Evolutionary conservation across 2,329 filamentous ascomycete species (phyloP), one percentile per base, ranked within the genome.

Genomic region (Chaetoscypha palmicola): DNA sequence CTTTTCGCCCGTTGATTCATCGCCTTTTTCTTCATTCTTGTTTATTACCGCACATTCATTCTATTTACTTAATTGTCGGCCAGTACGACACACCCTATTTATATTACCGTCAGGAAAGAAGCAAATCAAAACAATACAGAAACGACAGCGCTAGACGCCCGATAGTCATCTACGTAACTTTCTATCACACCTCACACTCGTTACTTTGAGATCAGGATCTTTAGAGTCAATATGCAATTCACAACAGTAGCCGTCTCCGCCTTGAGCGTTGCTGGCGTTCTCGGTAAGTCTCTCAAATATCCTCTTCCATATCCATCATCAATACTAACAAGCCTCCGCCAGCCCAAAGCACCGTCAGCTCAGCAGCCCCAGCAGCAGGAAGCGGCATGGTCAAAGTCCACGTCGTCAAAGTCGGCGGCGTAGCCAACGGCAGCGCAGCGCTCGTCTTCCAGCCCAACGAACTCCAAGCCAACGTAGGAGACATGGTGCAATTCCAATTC

Each of bases 401-500:
- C 56, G 76, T 82, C 46, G 77, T 88, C 43, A 74, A 76, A 50
- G 84, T 89, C 45, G 75, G 76, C 50, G 51, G 49, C n/a, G n/a
- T n/a, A n/a, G 35, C 48, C 14, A 58, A 54, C 63, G 24, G 24
- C 24, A 7, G 7, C 14, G 66, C 53, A 68, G 63, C 66, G 58
- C 19, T 84, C 45, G 72, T 67, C 49, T 90, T 79, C 70, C 77
- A 67, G 50, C 86, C 86, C 31, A 71, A 83, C 54, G 79, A 73
- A 58, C 62, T 91, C 61, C 70, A 68, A 50, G 84, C 80, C 23
- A 62, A 66, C n/a, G 65, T 70, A 2, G 85, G 86, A 51, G 70
- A 74, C 55, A 73, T 78, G 67, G 70, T 83, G 10, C 76, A 81
- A 65, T 83, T 83, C 70, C 77, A 82, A 63, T 83, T 83, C 68